Evolutionary conservation across 2,329 filamentous ascomycete genomes (phyloP), one percentile per base, ranked within the genome.

Genomic region (Penicillium occitanis): DNA sequence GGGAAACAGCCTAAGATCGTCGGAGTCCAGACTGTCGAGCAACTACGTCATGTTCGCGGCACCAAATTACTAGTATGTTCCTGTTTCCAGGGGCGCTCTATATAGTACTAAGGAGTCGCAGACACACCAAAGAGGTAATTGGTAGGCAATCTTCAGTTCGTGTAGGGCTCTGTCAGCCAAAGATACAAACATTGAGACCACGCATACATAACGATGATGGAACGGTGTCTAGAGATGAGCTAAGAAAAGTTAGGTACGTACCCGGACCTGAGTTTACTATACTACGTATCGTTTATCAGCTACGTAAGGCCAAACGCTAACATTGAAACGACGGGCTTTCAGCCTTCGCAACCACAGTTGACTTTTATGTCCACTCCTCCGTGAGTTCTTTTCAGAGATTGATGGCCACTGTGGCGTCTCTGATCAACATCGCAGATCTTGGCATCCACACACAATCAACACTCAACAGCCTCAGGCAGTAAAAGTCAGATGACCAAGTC

Each of bases 1-100:
- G n/a, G 30, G 30, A 30, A 55, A 55, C 1, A 19, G 30, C 17
- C 51, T 11, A 53, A 55, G 51, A 40, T 57, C 30, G 53, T 22
- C 53, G n/a, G 51, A 55, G 53, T 37, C 53, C 40, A 57, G 53
- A 57, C 30, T 35, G 51, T 57, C 51, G 51, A 55, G 17, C 51
- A 22, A 57, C 51, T 35, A 57, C 51, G 30, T 57, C 51, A 57
- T 35, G 22, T 25, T 50, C 22, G 42, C 42, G n/a, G 42, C 42
- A 22, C 42, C 8, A 51, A 51, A 30, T 8, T 35, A 33, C 30
- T 7, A 7, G 10, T 13, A 19, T 55, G 51, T 57, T 37, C 51
- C 51, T 57, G 51, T 57, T 57, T 57, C 33, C 51, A 57, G 25
- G 48, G 3, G 30, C 48, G 25, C 48, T 11, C 25, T 30, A 19